phyloP scores from a whole-genome alignment of 345 rosid genomes.

The Hibiscus syriacus region DNA sequence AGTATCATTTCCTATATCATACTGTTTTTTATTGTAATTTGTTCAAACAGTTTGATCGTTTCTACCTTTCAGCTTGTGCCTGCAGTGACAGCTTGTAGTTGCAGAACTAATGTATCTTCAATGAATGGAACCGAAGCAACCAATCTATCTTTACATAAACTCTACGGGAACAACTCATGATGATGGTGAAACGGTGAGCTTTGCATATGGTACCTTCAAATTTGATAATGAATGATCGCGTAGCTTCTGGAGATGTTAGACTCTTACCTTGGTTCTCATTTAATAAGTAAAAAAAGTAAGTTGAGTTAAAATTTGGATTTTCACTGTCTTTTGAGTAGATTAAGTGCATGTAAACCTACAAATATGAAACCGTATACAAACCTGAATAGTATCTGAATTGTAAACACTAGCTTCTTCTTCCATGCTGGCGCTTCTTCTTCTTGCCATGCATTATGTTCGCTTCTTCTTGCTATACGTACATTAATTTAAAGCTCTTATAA shows the following conservation, averaged over 20 bases:
- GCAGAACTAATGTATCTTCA: slow-evolving; percentile 82
- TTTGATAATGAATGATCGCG: neutral
- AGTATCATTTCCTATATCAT: neutral
- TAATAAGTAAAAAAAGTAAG: neutral
- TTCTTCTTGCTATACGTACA: neutral
- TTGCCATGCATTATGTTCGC: neutral
- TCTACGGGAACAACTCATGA: slow-evolving; percentile 91
- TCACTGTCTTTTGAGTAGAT: neutral
- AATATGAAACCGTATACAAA: neutral
- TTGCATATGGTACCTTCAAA: neutral
- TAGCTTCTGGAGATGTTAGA: neutral
- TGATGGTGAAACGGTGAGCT: slow-evolving; percentile 80
- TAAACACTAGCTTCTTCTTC: too few relatives aligned
- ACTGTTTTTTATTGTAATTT: neutral
- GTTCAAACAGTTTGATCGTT: slow-evolving; percentile 8
- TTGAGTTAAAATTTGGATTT: neutral
- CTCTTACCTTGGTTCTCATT: neutral
- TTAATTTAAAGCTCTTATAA: neutral
- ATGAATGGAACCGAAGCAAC: slow-evolving; percentile 64
- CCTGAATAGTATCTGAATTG: neutral
- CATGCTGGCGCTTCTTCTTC: neutral
- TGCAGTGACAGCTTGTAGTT: slow-evolving; percentile 65
- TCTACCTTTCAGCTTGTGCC: slow-evolving; percentile 62
- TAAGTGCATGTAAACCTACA: neutral
- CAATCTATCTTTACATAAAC: slow-evolving; percentile 69